Base-by-base conservation (phyloP, 1,139 yeast genomes). In the Pichia kudriavzevii region DNA sequence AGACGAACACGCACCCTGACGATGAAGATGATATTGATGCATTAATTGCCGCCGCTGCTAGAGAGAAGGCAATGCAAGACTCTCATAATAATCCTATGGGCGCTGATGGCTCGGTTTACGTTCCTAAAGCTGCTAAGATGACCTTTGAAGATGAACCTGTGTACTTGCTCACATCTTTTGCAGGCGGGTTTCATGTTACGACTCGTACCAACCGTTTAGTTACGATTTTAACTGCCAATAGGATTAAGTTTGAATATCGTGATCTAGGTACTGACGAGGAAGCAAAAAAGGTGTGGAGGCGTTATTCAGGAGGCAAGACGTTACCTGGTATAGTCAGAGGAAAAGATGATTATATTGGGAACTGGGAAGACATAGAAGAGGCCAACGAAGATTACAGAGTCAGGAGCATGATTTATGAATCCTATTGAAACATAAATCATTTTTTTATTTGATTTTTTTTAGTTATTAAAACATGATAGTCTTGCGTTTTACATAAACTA, bases 271-370 rank as follows among this genome's bases (percentile, higher is more conserved):
- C 95, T 0, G 94, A 87, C 53, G 87, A 79, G 33, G 79, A 75
- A 39, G 96, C 96, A 13, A 77, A 83, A 55, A 73, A 78, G 48
- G 70, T 84, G 22, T 88, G 97, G 96, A 79, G 77, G 52, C 71
- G 93, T 55, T 72, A 78, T 45, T 69, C 85, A 13, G 67, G 67
- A 30, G 95, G 94, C 5, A 76, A 81, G 50, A 62, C 73, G 2
- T 69, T 87, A 38, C 98, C 98, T 2, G 97, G 93, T n/a, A 72
- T 91, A 16, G 87, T 88, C 19, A 71, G 95, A 51, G 95, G 94
- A n/a, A 66, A 66, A 27, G 85, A 79, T 47, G 95, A 85, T 48
- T 73, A 79, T 43, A 79, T 88, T 46, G 95, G 95, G 5, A 76
- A 79, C 53, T 80, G 80, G 80, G 72, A 77, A 54, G 84, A 74